Base-by-base conservation (phyloP, 495 filamentous ascomycete genomes). In the Rhizodiscina lignyota region DNA sequence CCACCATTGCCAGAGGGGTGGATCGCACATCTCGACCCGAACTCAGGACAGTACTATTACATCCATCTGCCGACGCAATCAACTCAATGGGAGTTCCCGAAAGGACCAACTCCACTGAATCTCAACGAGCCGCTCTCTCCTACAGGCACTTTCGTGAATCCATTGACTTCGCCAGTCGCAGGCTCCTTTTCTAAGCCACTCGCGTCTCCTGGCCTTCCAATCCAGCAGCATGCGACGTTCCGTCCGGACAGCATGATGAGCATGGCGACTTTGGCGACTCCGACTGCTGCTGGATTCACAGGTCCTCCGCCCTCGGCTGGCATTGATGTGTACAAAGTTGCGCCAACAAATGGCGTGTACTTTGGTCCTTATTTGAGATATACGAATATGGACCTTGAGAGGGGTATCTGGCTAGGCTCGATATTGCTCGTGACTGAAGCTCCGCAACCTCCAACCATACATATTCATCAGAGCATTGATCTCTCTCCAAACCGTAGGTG, bases 21-120 rank as follows among this genome's bases (percentile, higher is more conserved):
- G 89, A 96, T 96, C 52, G 86, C 91, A 10, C 91, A 96, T 49
- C 65, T 96, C 4, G 89, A 97, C 50, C 79, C 80, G 27, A 93
- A 76, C 49, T 93, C 85, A 3, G 89, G 91, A 4, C 89, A 94
- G 50, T 97, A 96, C 53, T 97, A 97, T 51, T 97, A 97, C 51
- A 97, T 97, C 42, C 91, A 97, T 53, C 68, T 97, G 13, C 78
- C 89, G 6, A 86, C 89, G 0, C 89, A 94, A 50, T 83, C 84
- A 2, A 97, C 89, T 10, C 89, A 97, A 53, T 97, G 89, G 89
- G 89, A 97, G 44, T 93, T 93, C 48, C 89, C 89, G 16, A 92
- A 94, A 57, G 83, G 81, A 0, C 82, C 84, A 4, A 87, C 79
- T 4, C 82, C 85, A 4, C 54, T 91, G 39, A 77, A 79, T 47